Evolutionary conservation across 352 stramenopile genomes (phyloP).

Genomic region (Phytophthora pistaciae): DNA sequence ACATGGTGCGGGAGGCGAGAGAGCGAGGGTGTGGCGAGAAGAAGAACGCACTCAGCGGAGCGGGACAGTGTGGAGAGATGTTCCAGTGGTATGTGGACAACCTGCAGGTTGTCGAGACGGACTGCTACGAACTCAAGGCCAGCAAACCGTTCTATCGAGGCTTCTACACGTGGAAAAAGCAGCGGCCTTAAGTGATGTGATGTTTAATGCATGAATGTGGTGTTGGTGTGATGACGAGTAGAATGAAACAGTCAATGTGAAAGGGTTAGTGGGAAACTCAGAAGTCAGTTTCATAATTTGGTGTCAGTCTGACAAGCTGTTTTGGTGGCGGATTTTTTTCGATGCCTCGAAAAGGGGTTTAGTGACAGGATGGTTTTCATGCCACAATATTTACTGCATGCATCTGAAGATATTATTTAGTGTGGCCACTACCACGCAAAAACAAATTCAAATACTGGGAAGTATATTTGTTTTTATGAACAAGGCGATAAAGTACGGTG

Average conservation of each 20-base stretch:
- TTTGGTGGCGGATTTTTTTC: too few species aligned
- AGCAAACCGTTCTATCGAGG: conserved; percentile 42
- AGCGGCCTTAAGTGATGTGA: not conserved
- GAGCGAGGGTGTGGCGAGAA: conserved; percentile 35
- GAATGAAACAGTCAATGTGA: not conserved
- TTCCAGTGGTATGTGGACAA: conserved; percentile 67
- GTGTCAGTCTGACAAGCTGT: too few species aligned
- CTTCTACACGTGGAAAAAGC: conserved; percentile 38
- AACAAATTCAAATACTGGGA: too few species aligned
- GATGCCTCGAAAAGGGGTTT: too few species aligned
- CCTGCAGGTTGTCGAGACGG: conserved; percentile 47
- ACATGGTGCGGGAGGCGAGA: conserved; percentile 46
- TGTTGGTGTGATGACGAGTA: not conserved
- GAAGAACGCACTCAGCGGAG: not conserved
- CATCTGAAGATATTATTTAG: too few species aligned
- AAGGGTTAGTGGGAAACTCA: not conserved
- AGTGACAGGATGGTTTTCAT: too few species aligned
- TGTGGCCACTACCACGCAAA: too few species aligned
- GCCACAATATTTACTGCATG: too few species aligned
- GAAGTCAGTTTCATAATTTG: too few species aligned
- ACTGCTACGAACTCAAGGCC: conserved; percentile 45
- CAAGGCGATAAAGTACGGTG: too few species aligned
- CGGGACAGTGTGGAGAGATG: conserved; percentile 37
- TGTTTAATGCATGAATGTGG: conserved; percentile 13
- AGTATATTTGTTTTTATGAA: too few species aligned